Evolutionary conservation across 2,329 filamentous ascomycete genomes (phyloP), one percentile per base, ranked within the genome.

Genomic region (Parastagonospora avenae): DNA sequence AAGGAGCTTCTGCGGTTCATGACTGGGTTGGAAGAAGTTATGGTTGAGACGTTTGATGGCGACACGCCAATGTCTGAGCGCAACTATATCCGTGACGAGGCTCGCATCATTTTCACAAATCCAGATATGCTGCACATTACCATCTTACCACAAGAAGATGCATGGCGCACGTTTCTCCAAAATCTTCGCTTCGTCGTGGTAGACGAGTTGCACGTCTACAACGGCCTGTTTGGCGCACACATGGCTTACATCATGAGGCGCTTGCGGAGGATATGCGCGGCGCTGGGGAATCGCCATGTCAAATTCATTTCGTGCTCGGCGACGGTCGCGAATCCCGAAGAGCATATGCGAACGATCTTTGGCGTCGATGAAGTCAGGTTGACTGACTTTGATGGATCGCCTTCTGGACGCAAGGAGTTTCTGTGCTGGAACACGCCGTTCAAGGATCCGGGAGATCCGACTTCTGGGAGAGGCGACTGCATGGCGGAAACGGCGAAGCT

Each of bases 361-460:
- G 93, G 93, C 0, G 83, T 96, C 6, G 84, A 92, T 0, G 80
- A 92, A 57, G 90, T 96, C 11, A 85, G 82, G 50, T 74, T 97
- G 38, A 88, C 93, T 1, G 92, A 97, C 66, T 92, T 90, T 65
- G 94, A 99, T 68, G 94, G 94, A 1, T 96, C 92, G 0, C 94
- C 94, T 0, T 91, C 91, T 5, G 91, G 93, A 0, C 82, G 91
- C 16, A 97, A 97, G 70, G 93, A 97, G 66, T 97, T 97, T 50
- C 69, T 99, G 6, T 97, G 92, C 73, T 99, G 94, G 94, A 97
- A 99, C 64, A 97, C 93, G 0, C 94, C 94, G 0, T 96, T 86
- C 73, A 95, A 92, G 70, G 93, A 97, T 61, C 91, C 93, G 0
- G 83, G 82, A 1, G 93, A 97, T 72, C 90, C 92, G 8, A 85